These are phyloP conservation scores for Amanita muscaria DNA, from an alignment of 768 basidiomycete genomes.

Conservation along the genomic window DNA sequence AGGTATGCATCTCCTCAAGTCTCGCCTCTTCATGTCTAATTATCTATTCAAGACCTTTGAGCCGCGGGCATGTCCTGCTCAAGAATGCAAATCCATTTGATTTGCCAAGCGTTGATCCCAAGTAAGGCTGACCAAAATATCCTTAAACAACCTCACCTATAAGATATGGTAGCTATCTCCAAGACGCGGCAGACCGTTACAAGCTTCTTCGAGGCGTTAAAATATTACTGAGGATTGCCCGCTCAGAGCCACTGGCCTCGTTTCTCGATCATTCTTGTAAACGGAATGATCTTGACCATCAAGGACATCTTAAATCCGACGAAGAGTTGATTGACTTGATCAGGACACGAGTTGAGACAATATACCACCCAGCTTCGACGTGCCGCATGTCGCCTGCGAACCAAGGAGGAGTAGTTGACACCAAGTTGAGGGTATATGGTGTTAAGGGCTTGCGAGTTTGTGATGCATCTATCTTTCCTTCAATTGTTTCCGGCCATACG, in stretches of 20 bases:
- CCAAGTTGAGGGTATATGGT: slow-evolving; percentile 30
- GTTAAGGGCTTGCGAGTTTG: slow-evolving; percentile 35
- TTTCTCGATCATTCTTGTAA: slow-evolving; percentile 26
- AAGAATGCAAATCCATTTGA: slow-evolving; percentile 35
- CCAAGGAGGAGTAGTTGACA: slow-evolving; percentile 32
- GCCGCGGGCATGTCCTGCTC: slow-evolving; percentile 30
- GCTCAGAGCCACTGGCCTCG: slow-evolving; percentile 29
- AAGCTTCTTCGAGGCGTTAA: slow-evolving; percentile 36
- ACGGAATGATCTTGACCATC: slow-evolving; percentile 31
- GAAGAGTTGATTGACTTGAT: slow-evolving; percentile 34
- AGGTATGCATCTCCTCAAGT: slow-evolving; percentile 22
- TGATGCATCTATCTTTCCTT: slow-evolving; percentile 41
- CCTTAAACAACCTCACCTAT: background rate
- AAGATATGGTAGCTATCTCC: slow-evolving; percentile 27
- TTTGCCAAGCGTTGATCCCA: slow-evolving; percentile 35
- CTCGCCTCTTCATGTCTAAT: no score
- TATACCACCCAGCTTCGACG: slow-evolving; percentile 39
- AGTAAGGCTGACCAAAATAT: slow-evolving; percentile 18
- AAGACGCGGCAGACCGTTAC: slow-evolving; percentile 30
- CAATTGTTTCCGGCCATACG: slow-evolving; percentile 39
- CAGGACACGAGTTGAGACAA: slow-evolving; percentile 34
- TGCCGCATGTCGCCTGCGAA: slow-evolving; percentile 37
- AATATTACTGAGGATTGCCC: slow-evolving; percentile 30
- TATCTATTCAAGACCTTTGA: slow-evolving; percentile 27
- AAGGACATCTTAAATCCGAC: slow-evolving; percentile 27